Evolutionary conservation across 176 grass and related monocot genomes (phyloP).

Genomic region (Alopecurus myosuroides): DNA sequence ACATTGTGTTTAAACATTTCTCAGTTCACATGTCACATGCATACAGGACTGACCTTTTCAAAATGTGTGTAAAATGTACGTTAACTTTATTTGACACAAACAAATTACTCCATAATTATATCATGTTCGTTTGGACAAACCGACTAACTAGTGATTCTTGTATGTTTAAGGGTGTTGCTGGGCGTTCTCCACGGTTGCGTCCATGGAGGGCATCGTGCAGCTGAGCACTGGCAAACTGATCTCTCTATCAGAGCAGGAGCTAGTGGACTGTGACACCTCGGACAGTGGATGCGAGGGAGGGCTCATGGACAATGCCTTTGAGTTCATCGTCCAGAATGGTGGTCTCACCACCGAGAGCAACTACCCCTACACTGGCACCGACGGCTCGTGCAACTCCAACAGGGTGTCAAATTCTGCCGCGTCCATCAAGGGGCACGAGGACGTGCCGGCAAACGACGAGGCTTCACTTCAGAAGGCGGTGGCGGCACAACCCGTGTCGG

Average conservation of each 20-base stretch:
- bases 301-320: no score
- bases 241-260: no score
- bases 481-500: constrained; percentile 27
- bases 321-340: constrained; percentile 14
- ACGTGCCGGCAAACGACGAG: constrained; percentile 39
- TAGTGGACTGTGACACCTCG: no score
- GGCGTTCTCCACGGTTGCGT: constrained; percentile 45
- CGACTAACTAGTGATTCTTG: background rate
- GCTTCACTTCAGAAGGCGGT: constrained; percentile 32
- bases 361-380: constrained; percentile 34
- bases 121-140: no score
- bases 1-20: background rate
- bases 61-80: no score
- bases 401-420: constrained; percentile 18
- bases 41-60: no score
- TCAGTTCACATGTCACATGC: background rate
- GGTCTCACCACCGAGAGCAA: constrained; percentile 11
- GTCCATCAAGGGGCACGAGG: constrained; percentile 35
- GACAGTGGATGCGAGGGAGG: no score
- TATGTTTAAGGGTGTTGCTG: constrained; percentile 26
- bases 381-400: constrained; percentile 24
- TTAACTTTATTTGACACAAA: background rate
- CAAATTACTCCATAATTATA: no score
- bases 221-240: no score
- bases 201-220: no score